phyloP scores from a whole-genome alignment of 2,329 filamentous ascomycete species.

The Aureobasidium lini region DNA sequence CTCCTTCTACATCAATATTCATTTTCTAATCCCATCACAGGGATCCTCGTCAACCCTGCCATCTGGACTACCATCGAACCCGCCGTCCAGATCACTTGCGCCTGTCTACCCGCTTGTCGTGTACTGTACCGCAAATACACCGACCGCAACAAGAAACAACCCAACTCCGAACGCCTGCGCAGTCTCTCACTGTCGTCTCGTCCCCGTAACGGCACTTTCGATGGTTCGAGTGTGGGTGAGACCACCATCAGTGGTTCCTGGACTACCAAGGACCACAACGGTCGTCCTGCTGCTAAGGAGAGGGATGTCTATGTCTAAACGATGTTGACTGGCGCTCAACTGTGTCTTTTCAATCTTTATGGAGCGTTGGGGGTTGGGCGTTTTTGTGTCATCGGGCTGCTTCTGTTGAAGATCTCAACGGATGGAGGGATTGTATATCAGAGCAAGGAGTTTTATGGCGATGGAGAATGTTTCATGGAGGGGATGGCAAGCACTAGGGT shows the following conservation, averaged over 20 bases:
- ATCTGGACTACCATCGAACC: conserved; percentile 19
- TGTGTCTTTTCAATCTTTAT: no score
- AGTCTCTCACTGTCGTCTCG: not conserved
- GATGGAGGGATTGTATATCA: no score
- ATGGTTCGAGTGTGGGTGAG: no score
- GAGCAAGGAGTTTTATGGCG: no score
- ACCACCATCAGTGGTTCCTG: not conserved
- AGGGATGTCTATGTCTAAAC: not conserved
- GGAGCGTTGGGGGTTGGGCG: no score
- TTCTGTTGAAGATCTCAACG: no score
- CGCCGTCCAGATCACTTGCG: conserved; percentile 16
- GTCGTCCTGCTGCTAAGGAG: not conserved
- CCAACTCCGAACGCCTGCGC: not conserved
- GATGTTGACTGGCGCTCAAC: not conserved
- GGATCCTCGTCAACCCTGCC: conserved; percentile 14
- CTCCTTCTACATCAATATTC: not conserved
- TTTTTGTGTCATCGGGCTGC: no score
- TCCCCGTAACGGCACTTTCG: not conserved
- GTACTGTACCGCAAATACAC: not conserved
- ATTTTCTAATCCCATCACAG: not conserved
- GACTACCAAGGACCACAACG: not conserved
- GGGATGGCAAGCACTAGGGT: no score
- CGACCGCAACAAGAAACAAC: not conserved
- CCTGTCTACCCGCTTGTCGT: conserved; percentile 14
- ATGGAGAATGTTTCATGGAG: no score